phyloP scores from a whole-genome alignment of 1,139 yeast genomes.

The Oligophagozyma castellii region DNA sequence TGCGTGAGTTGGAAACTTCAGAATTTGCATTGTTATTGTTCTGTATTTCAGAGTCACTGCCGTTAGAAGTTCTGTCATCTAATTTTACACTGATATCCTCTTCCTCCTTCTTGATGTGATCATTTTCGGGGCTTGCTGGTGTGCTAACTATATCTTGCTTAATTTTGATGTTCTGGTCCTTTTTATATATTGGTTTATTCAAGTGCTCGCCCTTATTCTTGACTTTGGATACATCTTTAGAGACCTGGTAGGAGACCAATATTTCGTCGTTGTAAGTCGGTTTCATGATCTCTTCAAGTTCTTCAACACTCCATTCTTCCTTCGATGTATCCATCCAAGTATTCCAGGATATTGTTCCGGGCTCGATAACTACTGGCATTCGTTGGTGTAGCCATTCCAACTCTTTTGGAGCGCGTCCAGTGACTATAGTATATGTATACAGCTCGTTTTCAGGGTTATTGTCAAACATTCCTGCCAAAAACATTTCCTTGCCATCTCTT shows the following conservation, averaged over 20 bases:
- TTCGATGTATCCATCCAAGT: conserved; percentile 41
- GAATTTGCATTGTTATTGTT: too few species aligned
- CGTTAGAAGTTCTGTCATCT: background rate
- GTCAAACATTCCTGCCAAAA: conserved; percentile 56
- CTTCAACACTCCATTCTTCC: conserved; percentile 28
- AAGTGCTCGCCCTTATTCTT: conserved; percentile 35
- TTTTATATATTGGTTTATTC: conserved; percentile 28
- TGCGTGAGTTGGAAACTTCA: too few species aligned
- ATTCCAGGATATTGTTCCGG: conserved; percentile 41
- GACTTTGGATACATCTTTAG: conserved; percentile 52
- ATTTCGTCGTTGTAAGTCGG: conserved; percentile 29
- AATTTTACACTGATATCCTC: conserved; percentile 2
- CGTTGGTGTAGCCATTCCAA: conserved; percentile 61
- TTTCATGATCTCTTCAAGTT: conserved; percentile 28
- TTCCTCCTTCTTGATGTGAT: conserved; percentile 2
- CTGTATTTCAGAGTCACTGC: too few species aligned
- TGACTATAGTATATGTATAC: conserved; percentile 54
- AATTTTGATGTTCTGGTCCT: conserved; percentile 9
- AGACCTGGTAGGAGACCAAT: conserved; percentile 43
- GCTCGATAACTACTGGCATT: conserved; percentile 60
- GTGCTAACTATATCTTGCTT: too few species aligned
- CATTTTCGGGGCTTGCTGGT: too few species aligned
- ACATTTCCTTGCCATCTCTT: conserved; percentile 37
- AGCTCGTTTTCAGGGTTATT: conserved; percentile 23
- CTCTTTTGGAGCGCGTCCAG: conserved; percentile 51